Base-by-base conservation (phyloP, 2,329 filamentous ascomycete species). In the Thermothelomyces thermophilus region DNA sequence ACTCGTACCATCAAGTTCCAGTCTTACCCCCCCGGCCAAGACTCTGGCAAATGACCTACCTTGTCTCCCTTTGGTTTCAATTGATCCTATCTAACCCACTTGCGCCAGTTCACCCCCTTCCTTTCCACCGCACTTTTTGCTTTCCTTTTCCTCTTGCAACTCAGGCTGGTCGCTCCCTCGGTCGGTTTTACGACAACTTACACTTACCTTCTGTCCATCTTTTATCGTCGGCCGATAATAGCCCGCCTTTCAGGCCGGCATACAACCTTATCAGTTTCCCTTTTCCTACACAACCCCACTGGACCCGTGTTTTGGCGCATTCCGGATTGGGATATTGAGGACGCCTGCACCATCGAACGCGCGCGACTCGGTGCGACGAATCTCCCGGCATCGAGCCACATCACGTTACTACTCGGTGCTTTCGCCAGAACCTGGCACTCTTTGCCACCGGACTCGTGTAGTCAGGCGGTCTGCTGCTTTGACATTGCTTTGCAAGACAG, bases 31-130 rank as follows among this genome's bases (percentile, higher is more conserved):
- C 41, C 45, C 26, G 28, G 31, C 41, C 35, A 6, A 41, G 43
- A 42, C 37, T 51, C 46, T 46, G 47, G 41, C 50, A 50, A 49
- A 47, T 53, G 42, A 47, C 36, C 51, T 51, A 47, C 36, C 51
- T 51, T 50, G 54, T 53, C 46, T 50, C 46, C 48, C 48, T 54
- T 9, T 39, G 48, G 52, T 55, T 56, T 57, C 53, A 57, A 53
- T 52, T 51, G 31, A 41, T 31, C 41, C 50, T 47, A 50, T 54
- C 41, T 54, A 26, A 52, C 42, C 52, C 48, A 50, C 50, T 45
- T 22, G 33, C 41, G 35, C 39, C 45, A 40, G 37, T 51, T 47
- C 48, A 46, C n/a, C 20, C 35, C 30, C 40, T 34, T 47, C 24
- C 39, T 44, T 44, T 48, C 48, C 50, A 49, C 51, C 48, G 17